Conservation (phyloP, 2,329 filamentous ascomycete species). For the Cladosporium sp. region DNA sequence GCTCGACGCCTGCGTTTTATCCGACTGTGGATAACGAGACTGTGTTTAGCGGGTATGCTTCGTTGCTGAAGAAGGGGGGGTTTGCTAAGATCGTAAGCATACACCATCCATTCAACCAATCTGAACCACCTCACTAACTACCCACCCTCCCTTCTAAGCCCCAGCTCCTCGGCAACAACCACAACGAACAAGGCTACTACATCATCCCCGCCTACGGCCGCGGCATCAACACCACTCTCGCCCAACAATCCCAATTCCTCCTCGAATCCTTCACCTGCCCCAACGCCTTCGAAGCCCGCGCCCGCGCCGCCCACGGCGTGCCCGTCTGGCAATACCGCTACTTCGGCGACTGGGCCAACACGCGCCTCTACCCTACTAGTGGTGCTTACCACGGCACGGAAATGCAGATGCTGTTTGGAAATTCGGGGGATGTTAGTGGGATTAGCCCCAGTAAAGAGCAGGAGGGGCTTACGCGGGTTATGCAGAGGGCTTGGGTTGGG, state of each 20-base stretch:
- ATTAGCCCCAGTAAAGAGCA: conserved; percentile 16
- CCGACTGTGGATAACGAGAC: conserved; percentile 29
- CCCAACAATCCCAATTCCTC: conserved; percentile 31
- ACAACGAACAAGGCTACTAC: conserved; percentile 54
- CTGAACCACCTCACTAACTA: not conserved
- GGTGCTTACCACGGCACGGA: conserved; percentile 50
- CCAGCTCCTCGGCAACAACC: conserved; percentile 46
- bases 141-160: conserved; percentile 30
- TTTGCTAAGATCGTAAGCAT: conserved; percentile 39
- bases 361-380: conserved; percentile 46
- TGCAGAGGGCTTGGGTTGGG: conserved; percentile 33
- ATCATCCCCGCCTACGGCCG: conserved; percentile 43
- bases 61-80: conserved; percentile 24
- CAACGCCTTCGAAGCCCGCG: conserved; percentile 41
- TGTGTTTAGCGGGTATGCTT: conserved; percentile 32
- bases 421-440: conserved; percentile 30
- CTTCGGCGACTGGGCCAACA: conserved; percentile 53
- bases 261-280: conserved; percentile 40
- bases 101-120: not conserved
- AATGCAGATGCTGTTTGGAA: conserved; percentile 35
- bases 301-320: conserved; percentile 38
- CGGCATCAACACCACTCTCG: conserved; percentile 42
- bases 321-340: conserved; percentile 51
- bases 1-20: conserved; percentile 35
- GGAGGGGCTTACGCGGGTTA: conserved; percentile 24